A percentile compares a stretch with the other conserved stretches of the same genome.
These are phyloP conservation scores for bread wheat (Triticum aestivum) DNA, from an alignment of 176 grass and related monocot genomes.

Conservation along the genomic window DNA sequence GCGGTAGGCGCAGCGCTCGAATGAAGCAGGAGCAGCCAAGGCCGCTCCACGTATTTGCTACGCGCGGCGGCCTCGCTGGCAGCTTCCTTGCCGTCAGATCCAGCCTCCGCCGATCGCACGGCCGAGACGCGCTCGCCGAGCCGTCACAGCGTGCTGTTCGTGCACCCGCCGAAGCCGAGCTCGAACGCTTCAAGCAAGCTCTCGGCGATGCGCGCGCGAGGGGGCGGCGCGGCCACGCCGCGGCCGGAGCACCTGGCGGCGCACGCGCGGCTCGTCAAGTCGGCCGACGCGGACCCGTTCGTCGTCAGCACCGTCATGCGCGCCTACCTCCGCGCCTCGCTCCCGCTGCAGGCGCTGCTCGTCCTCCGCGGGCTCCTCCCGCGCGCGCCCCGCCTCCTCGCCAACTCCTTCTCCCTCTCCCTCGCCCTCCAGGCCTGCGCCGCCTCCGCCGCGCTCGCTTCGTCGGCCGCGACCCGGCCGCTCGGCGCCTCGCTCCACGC, in stretches of 20 bases:
- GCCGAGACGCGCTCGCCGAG: neutral
- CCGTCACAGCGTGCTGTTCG: neutral
- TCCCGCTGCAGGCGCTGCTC: conserved; percentile 34
- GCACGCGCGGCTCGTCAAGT: conserved; percentile 51
- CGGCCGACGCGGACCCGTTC: conserved; percentile 39
- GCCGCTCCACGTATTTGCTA: conserved; percentile 11
- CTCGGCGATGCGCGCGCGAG: conserved; percentile 27
- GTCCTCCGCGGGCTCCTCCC: conserved; percentile 41
- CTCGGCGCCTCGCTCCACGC: conserved; percentile 42
- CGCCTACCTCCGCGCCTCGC: conserved; percentile 42
- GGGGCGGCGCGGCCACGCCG: neutral
- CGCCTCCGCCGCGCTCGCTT: neutral
- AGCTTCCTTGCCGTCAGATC: neutral
- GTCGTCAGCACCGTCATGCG: conserved; percentile 43
- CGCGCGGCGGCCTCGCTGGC: neutral
- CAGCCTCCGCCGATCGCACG: conserved; percentile 11
- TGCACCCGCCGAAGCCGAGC: neutral
- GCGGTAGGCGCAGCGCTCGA: neutral
- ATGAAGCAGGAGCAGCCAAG: conserved; percentile 7
- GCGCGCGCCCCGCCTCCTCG: conserved; percentile 30
- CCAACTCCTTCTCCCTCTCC: conserved; percentile 58
- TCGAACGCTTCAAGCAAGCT: neutral
- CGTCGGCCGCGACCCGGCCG: neutral
- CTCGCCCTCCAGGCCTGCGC: conserved; percentile 48
- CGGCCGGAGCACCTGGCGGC: conserved; percentile 36